phyloP scores from a whole-genome alignment of 345 rosid species.

The Eucalyptus pumila region DNA sequence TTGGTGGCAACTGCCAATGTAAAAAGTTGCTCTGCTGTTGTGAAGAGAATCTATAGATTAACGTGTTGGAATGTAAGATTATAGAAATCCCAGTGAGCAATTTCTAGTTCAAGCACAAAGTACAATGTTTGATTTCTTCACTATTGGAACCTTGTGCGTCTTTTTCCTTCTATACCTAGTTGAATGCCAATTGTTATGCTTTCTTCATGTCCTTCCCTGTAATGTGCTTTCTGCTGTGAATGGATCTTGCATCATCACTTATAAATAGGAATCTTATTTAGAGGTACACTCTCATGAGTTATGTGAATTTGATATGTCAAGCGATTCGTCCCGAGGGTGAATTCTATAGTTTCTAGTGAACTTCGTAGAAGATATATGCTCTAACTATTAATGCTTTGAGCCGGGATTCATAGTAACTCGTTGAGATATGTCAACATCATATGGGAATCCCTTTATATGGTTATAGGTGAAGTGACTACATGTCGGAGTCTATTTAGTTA shows the following conservation, averaged over 20 bases:
- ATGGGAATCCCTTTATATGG: not conserved
- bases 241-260: not conserved
- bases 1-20: not conserved
- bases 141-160: not conserved
- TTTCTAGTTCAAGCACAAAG: not conserved
- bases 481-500: not conserved
- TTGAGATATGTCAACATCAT: not conserved
- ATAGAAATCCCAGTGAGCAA: not conserved
- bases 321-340: not conserved
- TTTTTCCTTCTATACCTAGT: not conserved
- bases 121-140: too few species aligned
- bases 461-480: not conserved
- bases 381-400: not conserved
- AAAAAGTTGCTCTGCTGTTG: not conserved
- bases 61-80: not conserved
- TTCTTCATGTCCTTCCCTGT: not conserved
- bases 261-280: not conserved
- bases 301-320: not conserved
- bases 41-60: not conserved
- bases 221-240: not conserved
- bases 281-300: not conserved
- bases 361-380: not conserved
- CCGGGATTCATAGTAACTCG: not conserved
- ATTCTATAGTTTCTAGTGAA: not conserved
- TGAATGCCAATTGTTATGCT: not conserved